These are phyloP conservation scores for Fusarium buharicum DNA, from an alignment of 2,329 filamentous ascomycete genomes.

Conservation along the genomic window DNA sequence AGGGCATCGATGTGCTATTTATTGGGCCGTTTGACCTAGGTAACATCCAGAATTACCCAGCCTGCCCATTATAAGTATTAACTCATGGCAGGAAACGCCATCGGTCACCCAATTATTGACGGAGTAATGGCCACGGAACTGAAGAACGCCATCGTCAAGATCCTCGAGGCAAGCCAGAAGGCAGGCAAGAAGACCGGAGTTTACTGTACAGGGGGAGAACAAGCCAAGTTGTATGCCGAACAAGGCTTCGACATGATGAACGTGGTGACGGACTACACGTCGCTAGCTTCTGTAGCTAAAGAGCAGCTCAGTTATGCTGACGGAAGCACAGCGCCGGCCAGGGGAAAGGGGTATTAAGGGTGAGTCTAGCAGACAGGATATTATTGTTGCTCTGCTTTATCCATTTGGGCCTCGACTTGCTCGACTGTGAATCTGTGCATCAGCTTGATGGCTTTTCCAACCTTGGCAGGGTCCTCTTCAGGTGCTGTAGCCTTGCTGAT, in stretches of 20 bases:
- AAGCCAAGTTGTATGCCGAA: slow-evolving; percentile 64
- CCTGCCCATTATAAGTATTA: not conserved
- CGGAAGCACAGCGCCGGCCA: slow-evolving; percentile 52
- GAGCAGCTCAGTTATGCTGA: slow-evolving; percentile 60
- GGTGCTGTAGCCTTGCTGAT: slow-evolving; percentile 67
- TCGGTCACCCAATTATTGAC: slow-evolving; percentile 70
- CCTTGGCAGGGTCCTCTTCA: slow-evolving; percentile 64
- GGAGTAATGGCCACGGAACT: slow-evolving; percentile 69
- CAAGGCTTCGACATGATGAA: slow-evolving; percentile 72
- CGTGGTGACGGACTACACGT: slow-evolving; percentile 66
- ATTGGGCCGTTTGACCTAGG: slow-evolving; percentile 74
- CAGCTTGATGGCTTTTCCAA: slow-evolving; percentile 72
- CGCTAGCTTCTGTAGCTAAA: slow-evolving; percentile 58
- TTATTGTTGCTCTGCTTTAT: slow-evolving; percentile 59
- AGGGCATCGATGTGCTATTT: slow-evolving; percentile 71
- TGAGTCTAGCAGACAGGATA: not conserved
- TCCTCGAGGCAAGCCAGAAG: slow-evolving; percentile 66
- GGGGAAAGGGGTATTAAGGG: slow-evolving; percentile 55
- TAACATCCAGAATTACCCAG: not conserved
- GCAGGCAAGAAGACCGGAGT: slow-evolving; percentile 75
- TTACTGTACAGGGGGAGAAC: slow-evolving; percentile 65
- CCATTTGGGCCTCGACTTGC: slow-evolving; percentile 75
- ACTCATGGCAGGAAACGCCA: slow-evolving; percentile 61
- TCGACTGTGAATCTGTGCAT: slow-evolving; percentile 80
- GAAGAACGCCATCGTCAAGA: slow-evolving; percentile 66